Base-by-base conservation (phyloP, 225 moss, liverwort and hornwort species). In the Neckera pumila region DNA sequence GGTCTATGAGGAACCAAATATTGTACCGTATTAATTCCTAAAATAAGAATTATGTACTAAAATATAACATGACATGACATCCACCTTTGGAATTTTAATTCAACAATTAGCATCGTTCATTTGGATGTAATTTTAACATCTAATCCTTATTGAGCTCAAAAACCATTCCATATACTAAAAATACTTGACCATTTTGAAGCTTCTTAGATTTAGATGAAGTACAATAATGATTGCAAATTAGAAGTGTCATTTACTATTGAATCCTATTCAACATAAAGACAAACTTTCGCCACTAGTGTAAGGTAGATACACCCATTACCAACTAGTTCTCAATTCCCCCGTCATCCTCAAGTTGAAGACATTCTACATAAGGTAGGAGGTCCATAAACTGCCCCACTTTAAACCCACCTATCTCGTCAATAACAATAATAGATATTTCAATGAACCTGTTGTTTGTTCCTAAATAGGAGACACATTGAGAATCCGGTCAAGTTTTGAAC, bases 291-390 rank as follows among this genome's bases (percentile, higher is more conserved):
- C 6, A 36, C 6, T 23, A 14, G 2, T 22, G 15, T 23, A 36
- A 76, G 9, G 54, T 76, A 3, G 6, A 54, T 9, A 76, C 25
- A 25, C 6, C 14, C 77, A 76, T 14, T 36, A 22, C 9, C 22
- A 53, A 22, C 14, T 0, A 5, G 0, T 34, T 53, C 5, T 34
- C 49, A 75, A 49, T 49, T 33, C 3, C 2, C 0, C 3, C 12
- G 0, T 34, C 51, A 76, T 51, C 12, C 8, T 51, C 13, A 53
- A 14, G 34, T 22, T 76, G 5, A 14, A 53, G 23, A 22, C 22
- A 53, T 53, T 53, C 9, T 6, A n/a, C n/a, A n/a, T n/a, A 34
- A 14, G 8, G 20, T 56, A 19, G 20, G 19, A 65, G 10, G 36
- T 36, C 10, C 17, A 19, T 36, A 10, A 65, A 65, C 1, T 4